phyloP scores from a whole-genome alignment of 116 monocot species.

The Thalassia testudinum region DNA sequence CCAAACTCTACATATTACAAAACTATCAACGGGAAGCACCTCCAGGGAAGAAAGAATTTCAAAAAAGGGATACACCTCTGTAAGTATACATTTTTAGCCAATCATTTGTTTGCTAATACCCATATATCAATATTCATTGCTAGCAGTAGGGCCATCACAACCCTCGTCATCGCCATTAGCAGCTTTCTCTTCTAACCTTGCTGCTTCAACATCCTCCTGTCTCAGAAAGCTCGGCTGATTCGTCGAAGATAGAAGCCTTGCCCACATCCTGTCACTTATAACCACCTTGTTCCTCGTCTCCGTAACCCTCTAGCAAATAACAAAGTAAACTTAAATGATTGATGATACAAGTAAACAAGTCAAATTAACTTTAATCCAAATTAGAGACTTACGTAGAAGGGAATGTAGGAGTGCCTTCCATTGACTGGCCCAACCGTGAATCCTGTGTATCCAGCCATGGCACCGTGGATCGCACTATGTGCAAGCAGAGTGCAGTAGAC shows the following conservation, averaged over 20 bases:
- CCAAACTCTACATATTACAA: no score
- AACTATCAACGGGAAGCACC: no score
- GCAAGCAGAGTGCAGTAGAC: conserved; percentile 61
- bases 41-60: no score
- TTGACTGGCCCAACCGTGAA: conserved; percentile 55
- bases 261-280: conserved; percentile 97
- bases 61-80: no score
- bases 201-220: conserved; percentile 25
- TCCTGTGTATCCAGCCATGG: conserved; percentile 81
- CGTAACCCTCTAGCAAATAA: conserved; percentile 37
- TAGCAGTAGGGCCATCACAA: no score
- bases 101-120: no score
- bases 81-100: no score
- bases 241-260: conserved; percentile 72
- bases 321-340: no score
- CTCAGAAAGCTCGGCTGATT: conserved; percentile 79
- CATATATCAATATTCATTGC: no score
- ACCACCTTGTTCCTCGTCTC: conserved; percentile 75
- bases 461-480: conserved; percentile 64
- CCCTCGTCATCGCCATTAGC: background rate
- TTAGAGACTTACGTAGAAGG: conserved; percentile 42
- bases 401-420: conserved; percentile 60
- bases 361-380: no score
- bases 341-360: background rate
- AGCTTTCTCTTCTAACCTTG: background rate